These are phyloP conservation scores for Tolypocladium inflatum DNA, from an alignment of 2,329 filamentous ascomycete genomes.

Conservation along the genomic window DNA sequence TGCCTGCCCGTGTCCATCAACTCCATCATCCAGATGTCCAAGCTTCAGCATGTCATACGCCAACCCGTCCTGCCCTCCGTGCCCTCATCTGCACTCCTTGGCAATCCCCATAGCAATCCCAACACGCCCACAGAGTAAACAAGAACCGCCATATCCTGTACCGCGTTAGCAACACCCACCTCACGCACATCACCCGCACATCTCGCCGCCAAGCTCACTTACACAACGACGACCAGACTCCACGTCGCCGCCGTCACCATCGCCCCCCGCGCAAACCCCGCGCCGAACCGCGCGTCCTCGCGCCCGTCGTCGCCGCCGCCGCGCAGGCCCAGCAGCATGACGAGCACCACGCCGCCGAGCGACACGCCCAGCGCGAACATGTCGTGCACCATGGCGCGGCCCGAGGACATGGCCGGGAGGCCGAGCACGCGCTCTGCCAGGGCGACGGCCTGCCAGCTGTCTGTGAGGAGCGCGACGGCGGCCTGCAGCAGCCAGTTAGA, in stretches of 20 bases:
- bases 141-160: neutral
- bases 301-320: neutral
- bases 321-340: conserved; percentile 15
- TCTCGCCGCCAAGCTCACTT: neutral
- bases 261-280: neutral
- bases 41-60: too few species aligned
- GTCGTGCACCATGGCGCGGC: conserved; percentile 21
- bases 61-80: neutral
- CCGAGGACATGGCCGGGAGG: conserved; percentile 15
- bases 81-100: neutral
- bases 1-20: too few species aligned
- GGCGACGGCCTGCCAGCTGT: conserved; percentile 26
- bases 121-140: neutral
- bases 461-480: conserved; percentile 23
- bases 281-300: neutral
- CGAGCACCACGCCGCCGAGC: conserved; percentile 23
- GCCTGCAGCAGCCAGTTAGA: neutral
- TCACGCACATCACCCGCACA: neutral
- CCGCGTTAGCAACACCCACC: neutral
- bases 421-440: conserved; percentile 15
- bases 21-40: too few species aligned
- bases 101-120: neutral
- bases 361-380: conserved; percentile 21
- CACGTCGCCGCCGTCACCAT: neutral
- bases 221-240: neutral